Conservation (phyloP, 2,329 filamentous ascomycete species). For the Furcasterigmium sp. region DNA sequence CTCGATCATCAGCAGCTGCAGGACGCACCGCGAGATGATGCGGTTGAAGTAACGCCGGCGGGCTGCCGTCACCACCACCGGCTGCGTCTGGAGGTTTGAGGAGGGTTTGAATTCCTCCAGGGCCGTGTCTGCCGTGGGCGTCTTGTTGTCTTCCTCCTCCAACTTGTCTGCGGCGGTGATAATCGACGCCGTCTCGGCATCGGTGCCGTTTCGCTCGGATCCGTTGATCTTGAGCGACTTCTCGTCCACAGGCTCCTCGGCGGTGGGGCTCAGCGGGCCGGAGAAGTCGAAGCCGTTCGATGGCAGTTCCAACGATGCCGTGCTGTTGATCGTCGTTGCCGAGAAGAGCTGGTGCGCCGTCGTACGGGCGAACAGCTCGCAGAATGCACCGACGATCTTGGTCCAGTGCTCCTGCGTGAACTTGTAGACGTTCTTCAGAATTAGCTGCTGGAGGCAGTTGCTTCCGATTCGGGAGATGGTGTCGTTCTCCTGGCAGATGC, state of each 20-base stretch:
- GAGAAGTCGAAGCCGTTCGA: constrained; percentile 50
- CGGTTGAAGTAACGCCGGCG: constrained; percentile 96
- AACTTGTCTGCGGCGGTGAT: constrained; percentile 16
- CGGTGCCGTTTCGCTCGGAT: constrained; percentile 31
- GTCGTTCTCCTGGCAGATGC: constrained; percentile 98
- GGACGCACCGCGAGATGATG: constrained; percentile 96
- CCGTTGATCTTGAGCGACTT: constrained; percentile 60
- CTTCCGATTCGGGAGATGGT: constrained; percentile 97
- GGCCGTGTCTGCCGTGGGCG: constrained; percentile 15
- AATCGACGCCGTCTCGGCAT: constrained; percentile 25
- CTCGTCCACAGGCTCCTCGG: constrained; percentile 39
- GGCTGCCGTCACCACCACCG: constrained; percentile 86
- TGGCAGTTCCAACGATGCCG: constrained; percentile 44
- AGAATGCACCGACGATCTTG: constrained; percentile 92
- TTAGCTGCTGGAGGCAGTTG: constrained; percentile 95
- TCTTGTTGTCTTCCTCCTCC: constrained; percentile 27
- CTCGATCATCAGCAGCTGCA: constrained; percentile 98
- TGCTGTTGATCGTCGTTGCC: constrained; percentile 57
- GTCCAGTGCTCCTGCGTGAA: constrained; percentile 85
- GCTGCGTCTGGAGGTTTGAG: constrained; percentile 74
- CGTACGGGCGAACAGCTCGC: constrained; percentile 89
- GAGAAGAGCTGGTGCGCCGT: constrained; percentile 95
- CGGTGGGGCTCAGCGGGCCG: constrained; percentile 32
- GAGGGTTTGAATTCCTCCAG: constrained; percentile 87
- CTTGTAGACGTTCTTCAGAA: constrained; percentile 92